phyloP scores from a whole-genome alignment of 225 moss, liverwort and hornwort genomes.

The Polytrichum formosum region DNA sequence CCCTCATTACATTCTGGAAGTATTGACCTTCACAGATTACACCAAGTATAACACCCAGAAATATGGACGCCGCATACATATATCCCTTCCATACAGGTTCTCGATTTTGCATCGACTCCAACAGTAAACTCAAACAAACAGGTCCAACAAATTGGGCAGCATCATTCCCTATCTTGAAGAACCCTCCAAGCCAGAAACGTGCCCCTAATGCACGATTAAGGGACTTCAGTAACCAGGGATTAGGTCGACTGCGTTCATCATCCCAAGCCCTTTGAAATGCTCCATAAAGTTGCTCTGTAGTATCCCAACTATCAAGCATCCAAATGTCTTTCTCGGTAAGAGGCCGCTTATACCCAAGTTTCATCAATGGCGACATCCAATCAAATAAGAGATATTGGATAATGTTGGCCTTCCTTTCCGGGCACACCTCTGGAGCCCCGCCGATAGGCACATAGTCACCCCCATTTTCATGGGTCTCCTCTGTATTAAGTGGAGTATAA shows the following conservation, averaged over 20 bases:
- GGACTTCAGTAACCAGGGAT: conserved; percentile 66
- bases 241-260: conserved; percentile 50
- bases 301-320: conserved; percentile 87
- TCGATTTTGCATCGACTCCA: conserved; percentile 81
- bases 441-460: conserved; percentile 67
- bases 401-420: conserved; percentile 63
- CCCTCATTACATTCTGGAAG: conserved; percentile 57
- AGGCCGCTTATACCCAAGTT: conserved; percentile 63
- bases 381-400: conserved; percentile 54
- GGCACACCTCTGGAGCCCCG: conserved; percentile 63
- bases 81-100: conserved; percentile 81
- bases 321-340: conserved; percentile 81
- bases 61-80: conserved; percentile 67
- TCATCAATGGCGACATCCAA: conserved; percentile 94
- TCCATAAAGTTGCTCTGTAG: conserved; percentile 65
- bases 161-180: conserved; percentile 63
- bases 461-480: conserved; percentile 31
- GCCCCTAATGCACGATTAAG: conserved; percentile 57
- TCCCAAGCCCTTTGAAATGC: conserved; percentile 73
- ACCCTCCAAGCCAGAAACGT: conserved; percentile 60
- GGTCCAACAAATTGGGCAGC: conserved; percentile 63
- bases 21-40: conserved; percentile 62
- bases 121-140: conserved; percentile 48
- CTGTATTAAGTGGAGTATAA: conserved; percentile 40
- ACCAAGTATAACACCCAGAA: conserved; percentile 64